These are phyloP conservation scores for Erodium maritimum DNA, from an alignment of 345 rosid species.

Conservation along the genomic window DNA sequence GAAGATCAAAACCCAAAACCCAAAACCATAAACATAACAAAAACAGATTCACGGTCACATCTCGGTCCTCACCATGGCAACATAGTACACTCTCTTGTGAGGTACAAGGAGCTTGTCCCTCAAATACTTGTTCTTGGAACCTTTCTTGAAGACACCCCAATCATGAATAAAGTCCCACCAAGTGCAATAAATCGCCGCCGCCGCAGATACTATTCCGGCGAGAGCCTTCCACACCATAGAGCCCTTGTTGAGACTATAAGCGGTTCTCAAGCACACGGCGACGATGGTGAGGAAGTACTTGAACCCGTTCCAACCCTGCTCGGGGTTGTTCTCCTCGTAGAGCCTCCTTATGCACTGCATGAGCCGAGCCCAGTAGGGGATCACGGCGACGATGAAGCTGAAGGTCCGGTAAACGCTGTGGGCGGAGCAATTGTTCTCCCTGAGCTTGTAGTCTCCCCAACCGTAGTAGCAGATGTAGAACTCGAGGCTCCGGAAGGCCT, in stretches of 20 bases:
- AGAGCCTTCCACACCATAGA: constrained; percentile 19
- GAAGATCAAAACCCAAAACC: no score
- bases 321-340: constrained; percentile 42
- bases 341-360: constrained; percentile 35
- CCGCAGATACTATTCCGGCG: neutral
- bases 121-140: constrained; percentile 65
- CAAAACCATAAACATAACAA: no score
- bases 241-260: constrained; percentile 26
- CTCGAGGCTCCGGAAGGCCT: neutral
- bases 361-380: neutral
- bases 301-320: constrained; percentile 46
- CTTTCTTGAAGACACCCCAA: constrained; percentile 73
- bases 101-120: constrained; percentile 70
- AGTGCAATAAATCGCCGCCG: constrained; percentile 67
- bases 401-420: neutral
- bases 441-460: neutral
- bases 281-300: constrained; percentile 44
- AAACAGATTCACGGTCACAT: no score
- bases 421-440: neutral
- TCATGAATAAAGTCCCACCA: constrained; percentile 96
- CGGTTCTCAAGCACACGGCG: constrained; percentile 49
- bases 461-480: neutral
- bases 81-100: constrained; percentile 62
- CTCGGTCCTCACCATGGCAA: constrained; percentile 57
- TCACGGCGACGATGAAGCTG: neutral